These are phyloP conservation scores for Xylariaceae sp. DNA, from an alignment of 2,329 filamentous ascomycete genomes.

Conservation along the genomic window DNA sequence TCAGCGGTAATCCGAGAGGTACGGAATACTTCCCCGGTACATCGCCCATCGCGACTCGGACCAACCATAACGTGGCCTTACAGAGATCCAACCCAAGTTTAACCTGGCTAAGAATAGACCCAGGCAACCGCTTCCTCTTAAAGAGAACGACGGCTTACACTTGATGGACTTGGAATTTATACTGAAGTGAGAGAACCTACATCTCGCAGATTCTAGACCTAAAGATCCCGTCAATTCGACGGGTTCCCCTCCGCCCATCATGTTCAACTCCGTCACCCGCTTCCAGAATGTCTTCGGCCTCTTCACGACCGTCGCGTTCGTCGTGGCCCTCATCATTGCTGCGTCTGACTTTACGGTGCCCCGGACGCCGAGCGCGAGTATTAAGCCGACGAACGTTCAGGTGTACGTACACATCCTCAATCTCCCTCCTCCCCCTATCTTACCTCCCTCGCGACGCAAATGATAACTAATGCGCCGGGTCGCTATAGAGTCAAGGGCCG, in stretches of 20 bases:
- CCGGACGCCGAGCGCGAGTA: conserved; percentile 59
- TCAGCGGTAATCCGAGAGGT: not conserved
- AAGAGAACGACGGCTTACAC: not conserved
- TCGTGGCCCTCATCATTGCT: conserved; percentile 73
- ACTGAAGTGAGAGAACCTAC: not conserved
- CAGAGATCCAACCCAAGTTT: not conserved
- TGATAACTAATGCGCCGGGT: conserved; percentile 5
- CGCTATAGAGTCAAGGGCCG: conserved; percentile 69
- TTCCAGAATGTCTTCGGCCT: conserved; percentile 93
- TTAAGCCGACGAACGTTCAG: conserved; percentile 71
- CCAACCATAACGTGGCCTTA: conserved; percentile 1
- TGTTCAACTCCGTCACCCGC: conserved; percentile 85
- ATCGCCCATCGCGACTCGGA: not conserved
- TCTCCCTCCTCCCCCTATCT: no score
- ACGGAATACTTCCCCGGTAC: not conserved
- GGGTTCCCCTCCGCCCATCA: conserved; percentile 39
- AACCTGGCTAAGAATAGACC: not conserved
- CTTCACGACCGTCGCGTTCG: conserved; percentile 91
- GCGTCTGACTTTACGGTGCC: conserved; percentile 68
- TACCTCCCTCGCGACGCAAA: conserved; percentile 1
- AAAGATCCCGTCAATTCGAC: conserved; percentile 3
- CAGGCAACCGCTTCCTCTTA: not conserved
- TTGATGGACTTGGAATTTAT: not conserved
- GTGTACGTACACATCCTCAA: conserved; percentile 52
- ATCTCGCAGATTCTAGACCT: not conserved